Evolutionary conservation across 2,329 filamentous ascomycete genomes (phyloP).

Genomic region (Biscogniauxia marginata): DNA sequence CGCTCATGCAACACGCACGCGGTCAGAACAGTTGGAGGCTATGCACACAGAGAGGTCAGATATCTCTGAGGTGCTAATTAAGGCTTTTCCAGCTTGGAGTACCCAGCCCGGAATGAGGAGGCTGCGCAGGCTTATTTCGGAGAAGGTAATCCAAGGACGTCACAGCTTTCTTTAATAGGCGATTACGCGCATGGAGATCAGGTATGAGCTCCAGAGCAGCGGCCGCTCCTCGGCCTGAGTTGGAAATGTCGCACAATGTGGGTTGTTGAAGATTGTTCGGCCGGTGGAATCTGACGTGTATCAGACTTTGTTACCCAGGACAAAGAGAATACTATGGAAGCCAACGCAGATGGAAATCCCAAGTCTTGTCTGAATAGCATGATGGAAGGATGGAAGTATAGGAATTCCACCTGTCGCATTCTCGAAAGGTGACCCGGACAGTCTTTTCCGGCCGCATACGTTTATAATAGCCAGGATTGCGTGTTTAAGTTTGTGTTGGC

Average conservation of each 20-base stretch:
- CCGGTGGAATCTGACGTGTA: neutral
- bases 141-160: neutral
- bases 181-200: neutral
- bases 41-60: neutral
- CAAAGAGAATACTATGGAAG: neutral
- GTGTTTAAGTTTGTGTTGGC: neutral
- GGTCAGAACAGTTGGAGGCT: neutral
- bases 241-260: conserved; percentile 1
- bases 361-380: neutral
- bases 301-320: neutral
- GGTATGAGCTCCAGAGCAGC: neutral
- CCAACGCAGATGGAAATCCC: too few relatives aligned
- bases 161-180: neutral
- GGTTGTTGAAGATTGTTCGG: neutral
- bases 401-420: neutral
- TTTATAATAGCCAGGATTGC: neutral
- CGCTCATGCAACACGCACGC: neutral
- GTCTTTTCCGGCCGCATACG: neutral
- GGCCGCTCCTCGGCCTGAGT: neutral
- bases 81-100: neutral
- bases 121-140: neutral
- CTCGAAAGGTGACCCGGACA: neutral
- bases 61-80: neutral
- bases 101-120: neutral
- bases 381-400: neutral